These are phyloP conservation scores for Tolypocladium amazonense DNA, from an alignment of 2,329 filamentous ascomycete species.

Conservation along the genomic window DNA sequence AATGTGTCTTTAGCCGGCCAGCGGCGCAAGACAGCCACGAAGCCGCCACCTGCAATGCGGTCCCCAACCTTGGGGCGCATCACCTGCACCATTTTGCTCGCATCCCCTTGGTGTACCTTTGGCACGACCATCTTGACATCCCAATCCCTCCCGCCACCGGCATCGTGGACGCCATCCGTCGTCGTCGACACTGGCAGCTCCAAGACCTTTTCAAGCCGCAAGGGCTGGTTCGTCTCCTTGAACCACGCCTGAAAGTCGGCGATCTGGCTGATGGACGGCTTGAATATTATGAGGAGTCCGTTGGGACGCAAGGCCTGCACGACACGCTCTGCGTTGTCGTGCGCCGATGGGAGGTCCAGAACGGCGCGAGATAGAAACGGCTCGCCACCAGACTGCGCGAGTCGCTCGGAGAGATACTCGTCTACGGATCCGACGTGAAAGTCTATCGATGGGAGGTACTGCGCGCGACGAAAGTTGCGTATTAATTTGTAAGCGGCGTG, in stretches of 20 bases:
- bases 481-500: constrained; percentile 54
- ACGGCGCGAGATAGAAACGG: constrained; percentile 63
- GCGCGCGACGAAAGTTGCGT: constrained; percentile 54
- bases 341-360: constrained; percentile 59
- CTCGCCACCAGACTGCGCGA: constrained; percentile 26
- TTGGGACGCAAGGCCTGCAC: constrained; percentile 50
- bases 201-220: constrained; percentile 45
- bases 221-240: constrained; percentile 39
- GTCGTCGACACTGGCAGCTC: constrained; percentile 39
- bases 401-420: constrained; percentile 48
- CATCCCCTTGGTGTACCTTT: constrained; percentile 9
- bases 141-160: constrained; percentile 48
- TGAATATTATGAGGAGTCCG: constrained; percentile 59
- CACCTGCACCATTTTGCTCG: constrained; percentile 20
- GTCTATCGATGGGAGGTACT: constrained; percentile 61
- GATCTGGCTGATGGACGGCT: constrained; percentile 71
- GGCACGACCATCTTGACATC: constrained; percentile 42
- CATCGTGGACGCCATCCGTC: constrained; percentile 31
- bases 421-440: constrained; percentile 62
- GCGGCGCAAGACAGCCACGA: constrained; percentile 26
- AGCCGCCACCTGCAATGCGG: constrained; percentile 27
- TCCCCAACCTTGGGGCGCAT: constrained; percentile 32
- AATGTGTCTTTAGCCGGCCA: constrained; percentile 11
- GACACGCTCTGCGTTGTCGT: constrained; percentile 35
- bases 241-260: constrained; percentile 43